Conservation (phyloP, 2,329 filamentous ascomycete genomes). For the Fusarium miscanthi region DNA sequence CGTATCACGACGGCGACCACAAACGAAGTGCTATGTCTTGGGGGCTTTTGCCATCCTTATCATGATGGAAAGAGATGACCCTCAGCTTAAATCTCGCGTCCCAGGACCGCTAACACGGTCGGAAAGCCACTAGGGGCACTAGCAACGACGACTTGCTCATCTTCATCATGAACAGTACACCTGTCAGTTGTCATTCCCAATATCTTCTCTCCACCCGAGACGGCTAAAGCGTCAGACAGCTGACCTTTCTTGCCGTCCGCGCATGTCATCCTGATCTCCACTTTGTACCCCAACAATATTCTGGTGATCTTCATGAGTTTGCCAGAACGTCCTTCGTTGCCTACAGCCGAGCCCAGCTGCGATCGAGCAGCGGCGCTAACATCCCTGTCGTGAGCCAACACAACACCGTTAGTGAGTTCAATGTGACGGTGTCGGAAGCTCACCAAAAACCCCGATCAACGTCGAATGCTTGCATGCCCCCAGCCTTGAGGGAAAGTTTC, state of each 20-base stretch:
- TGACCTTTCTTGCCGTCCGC: background rate
- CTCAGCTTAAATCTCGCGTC: background rate
- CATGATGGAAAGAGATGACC: background rate
- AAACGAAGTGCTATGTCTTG: accelerated
- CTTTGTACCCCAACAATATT: background rate
- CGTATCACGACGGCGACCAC: too few relatives aligned
- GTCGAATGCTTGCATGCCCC: background rate
- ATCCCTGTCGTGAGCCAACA: accelerated
- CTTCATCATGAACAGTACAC: background rate
- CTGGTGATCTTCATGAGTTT: background rate
- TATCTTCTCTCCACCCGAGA: background rate
- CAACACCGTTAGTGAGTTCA: background rate
- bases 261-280: background rate
- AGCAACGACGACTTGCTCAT: background rate
- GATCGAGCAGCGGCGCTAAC: background rate
- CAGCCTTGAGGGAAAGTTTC: background rate
- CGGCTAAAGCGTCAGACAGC: background rate
- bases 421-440: background rate
- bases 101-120: background rate
- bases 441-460: background rate
- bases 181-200: background rate
- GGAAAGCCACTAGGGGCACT: background rate
- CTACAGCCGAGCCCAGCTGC: background rate
- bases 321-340: background rate
- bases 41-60: accelerated